These are phyloP conservation scores for Blakeslea trispora DNA, from an alignment of 371 early-diverging fungal species.

Conservation along the genomic window DNA sequence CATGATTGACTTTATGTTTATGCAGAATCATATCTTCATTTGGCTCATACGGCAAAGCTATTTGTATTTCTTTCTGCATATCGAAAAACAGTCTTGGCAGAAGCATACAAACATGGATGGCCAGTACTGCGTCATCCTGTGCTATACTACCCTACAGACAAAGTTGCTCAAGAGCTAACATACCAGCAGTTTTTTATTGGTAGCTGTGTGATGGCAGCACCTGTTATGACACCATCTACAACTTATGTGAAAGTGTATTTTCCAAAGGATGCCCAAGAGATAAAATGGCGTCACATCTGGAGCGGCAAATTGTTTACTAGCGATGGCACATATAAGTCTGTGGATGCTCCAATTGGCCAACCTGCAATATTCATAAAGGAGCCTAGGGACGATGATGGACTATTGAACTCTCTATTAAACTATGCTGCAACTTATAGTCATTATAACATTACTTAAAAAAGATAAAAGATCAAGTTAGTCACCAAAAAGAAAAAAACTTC, in stretches of 20 bases:
- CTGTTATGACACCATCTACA: slow-evolving; percentile 35
- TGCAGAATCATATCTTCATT: slow-evolving; percentile 38
- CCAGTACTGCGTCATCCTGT: slow-evolving; percentile 54
- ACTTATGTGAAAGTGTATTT: slow-evolving; percentile 51
- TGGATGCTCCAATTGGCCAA: slow-evolving; percentile 47
- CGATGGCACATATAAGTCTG: slow-evolving; percentile 37
- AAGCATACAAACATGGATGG: slow-evolving; percentile 53
- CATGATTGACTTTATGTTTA: not conserved
- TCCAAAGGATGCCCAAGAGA: slow-evolving; percentile 30
- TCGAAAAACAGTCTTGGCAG: slow-evolving; percentile 39
- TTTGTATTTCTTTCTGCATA: slow-evolving; percentile 41
- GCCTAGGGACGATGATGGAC: slow-evolving; percentile 43
- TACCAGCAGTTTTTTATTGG: slow-evolving; percentile 46
- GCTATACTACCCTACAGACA: slow-evolving; percentile 51
- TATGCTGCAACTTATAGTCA: slow-evolving; percentile 36
- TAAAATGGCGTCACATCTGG: slow-evolving; percentile 52
- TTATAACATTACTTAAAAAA: no score
- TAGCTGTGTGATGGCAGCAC: slow-evolving; percentile 39
- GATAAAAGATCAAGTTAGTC: no score
- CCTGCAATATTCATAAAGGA: slow-evolving; percentile 51
- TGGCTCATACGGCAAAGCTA: slow-evolving; percentile 40
- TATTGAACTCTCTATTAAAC: slow-evolving; percentile 34
- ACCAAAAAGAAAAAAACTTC: no score
- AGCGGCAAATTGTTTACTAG: slow-evolving; percentile 41
- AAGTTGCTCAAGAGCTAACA: slow-evolving; percentile 30